Conservation (phyloP, 2,329 filamentous ascomycete genomes). For the Arthrinium puccinioides region DNA sequence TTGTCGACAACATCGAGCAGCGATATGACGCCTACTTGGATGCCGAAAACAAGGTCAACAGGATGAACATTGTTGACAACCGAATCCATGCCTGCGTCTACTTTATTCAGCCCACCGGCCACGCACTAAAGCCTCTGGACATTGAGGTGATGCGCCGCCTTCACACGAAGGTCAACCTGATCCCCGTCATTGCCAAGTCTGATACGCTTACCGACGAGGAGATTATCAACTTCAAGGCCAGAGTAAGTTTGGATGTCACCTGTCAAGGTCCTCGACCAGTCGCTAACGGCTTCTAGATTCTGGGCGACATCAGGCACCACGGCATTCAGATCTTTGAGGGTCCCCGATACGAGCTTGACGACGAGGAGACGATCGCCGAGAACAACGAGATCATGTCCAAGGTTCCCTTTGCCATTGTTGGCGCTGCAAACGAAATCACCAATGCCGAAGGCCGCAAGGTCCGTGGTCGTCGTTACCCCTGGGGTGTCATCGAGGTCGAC, state of each 20-base stretch:
- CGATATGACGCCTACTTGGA: conserved; percentile 97
- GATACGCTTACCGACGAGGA: conserved; percentile 98
- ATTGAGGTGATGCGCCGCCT: conserved; percentile 99
- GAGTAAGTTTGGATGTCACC: conserved; percentile 70
- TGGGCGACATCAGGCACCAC: conserved; percentile 94
- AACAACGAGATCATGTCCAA: conserved; percentile 99
- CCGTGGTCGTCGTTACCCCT: conserved; percentile 91
- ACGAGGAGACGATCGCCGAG: conserved; percentile 98
- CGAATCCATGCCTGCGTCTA: conserved; percentile 98
- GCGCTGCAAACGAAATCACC: conserved; percentile 89
- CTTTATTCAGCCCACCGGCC: conserved; percentile 98
- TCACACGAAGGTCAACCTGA: conserved; percentile 99
- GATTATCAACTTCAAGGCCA: conserved; percentile 87
- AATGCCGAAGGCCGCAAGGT: conserved; percentile 91
- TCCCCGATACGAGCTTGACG: conserved; percentile 94
- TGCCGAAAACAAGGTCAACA: conserved; percentile 99
- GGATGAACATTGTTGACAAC: conserved; percentile 99
- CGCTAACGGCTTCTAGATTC: conserved; percentile 55
- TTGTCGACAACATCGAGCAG: conserved; percentile 99
- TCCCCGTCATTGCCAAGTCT: conserved; percentile 97
- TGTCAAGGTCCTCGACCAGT: not conserved
- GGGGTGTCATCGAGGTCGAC: conserved; percentile 98
- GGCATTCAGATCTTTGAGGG: conserved; percentile 99
- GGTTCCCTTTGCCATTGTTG: conserved; percentile 96
- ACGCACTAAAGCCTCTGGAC: conserved; percentile 96